Base-by-base conservation (phyloP, 352 stramenopile genomes). In the Pythium oligandrum region DNA sequence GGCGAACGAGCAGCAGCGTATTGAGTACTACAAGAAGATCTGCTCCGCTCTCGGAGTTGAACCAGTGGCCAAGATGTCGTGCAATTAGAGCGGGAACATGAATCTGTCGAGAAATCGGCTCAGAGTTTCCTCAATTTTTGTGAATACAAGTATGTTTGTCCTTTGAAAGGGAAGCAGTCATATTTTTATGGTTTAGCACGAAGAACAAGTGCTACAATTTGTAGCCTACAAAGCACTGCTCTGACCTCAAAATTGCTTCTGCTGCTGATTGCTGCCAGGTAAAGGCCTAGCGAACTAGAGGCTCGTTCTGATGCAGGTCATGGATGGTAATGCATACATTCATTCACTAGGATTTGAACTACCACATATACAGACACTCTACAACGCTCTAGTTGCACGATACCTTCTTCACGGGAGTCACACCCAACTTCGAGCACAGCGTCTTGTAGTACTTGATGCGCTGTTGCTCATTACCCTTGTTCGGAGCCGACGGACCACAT, bases 1-100 rank as follows among this genome's bases (percentile, higher is more conserved):
- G 0, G 74, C 74, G 53, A 79, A 70, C 47, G 72, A 82, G 51
- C 47, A 66, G 53, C 59, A 67, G 47, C 72, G 72, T n/a, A 56
- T 61, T 36, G 48, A 44, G 8, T 56, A 40, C 31, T 61, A 51
- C 55, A 17, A 50, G 17, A 50, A 47, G 17, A 40, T 57, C 35
- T 55, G 46, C 32, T 30, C 11, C 4, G 4, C 38, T 33, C 34
- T 61, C 30, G 55, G 55, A 4, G 55, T 61, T 12, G 35, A 36
- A 11, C 47, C 55, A 3, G 47, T 33, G 7, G 36, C 39, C 34
- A 51, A 56, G 9, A 4, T 61, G 47, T 61, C 55, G 3, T 61
- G 55, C 55, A 51, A 51, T 26, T 26, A 26, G 17, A 26, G 17
- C 17, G 17, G 17, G 17, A 26, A 26, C 17, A 26, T 26, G 17